Conservation (phyloP, 2,329 filamentous ascomycete genomes). For the Gaeumannomyces sp. region DNA sequence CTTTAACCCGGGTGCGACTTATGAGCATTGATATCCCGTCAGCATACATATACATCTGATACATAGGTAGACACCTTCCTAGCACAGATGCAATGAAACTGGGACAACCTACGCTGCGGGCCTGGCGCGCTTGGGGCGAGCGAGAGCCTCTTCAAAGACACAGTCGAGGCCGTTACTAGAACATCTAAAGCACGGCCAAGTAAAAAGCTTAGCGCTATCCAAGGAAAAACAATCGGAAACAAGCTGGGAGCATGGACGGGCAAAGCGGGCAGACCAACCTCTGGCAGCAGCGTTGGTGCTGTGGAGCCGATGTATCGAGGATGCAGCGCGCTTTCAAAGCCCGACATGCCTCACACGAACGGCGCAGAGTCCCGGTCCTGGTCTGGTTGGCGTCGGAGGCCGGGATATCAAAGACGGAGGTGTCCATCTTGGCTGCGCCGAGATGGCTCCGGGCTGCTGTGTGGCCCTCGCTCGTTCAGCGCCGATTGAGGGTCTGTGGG, state of each 20-base stretch:
- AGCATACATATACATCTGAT: neutral
- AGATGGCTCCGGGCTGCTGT: neutral
- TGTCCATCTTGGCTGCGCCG: neutral
- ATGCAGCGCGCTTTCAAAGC: constrained; percentile 19
- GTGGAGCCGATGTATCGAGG: constrained; percentile 9
- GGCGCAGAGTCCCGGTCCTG: constrained; percentile 17
- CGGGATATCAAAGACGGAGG: neutral
- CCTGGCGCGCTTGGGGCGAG: constrained; percentile 18
- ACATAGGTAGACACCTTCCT: neutral
- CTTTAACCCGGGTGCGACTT: constrained; percentile 18
- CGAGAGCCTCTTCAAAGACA: constrained; percentile 19
- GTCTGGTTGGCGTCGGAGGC: constrained; percentile 5
- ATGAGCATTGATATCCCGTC: neutral
- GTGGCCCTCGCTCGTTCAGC: too few relatives aligned
- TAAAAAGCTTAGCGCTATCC: neutral
- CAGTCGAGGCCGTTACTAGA: constrained; percentile 14
- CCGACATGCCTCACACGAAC: constrained; percentile 19
- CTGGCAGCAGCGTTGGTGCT: constrained; percentile 14
- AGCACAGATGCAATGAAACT: neutral
- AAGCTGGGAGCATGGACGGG: neutral
- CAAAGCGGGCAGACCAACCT: constrained; percentile 10
- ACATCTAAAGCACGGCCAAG: constrained; percentile 11
- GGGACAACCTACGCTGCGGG: constrained; percentile 14
- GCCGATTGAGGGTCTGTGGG: neutral
- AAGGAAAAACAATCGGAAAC: neutral